These are phyloP conservation scores for Chaetomium fimeti DNA, from an alignment of 495 filamentous ascomycete genomes.

Conservation along the genomic window DNA sequence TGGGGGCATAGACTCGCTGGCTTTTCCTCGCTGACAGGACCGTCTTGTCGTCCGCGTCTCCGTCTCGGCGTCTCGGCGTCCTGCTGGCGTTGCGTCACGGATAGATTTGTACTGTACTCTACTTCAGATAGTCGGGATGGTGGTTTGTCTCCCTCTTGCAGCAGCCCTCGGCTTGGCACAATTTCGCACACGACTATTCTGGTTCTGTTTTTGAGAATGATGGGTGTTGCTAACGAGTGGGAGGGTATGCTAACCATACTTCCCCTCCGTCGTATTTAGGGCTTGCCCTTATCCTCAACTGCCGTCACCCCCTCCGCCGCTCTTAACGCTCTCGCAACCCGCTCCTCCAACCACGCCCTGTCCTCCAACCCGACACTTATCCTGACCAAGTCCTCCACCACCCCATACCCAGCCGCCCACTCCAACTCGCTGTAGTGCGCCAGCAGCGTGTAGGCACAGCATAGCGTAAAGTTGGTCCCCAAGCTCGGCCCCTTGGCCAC, in stretches of 20 bases:
- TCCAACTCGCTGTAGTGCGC: slow-evolving; percentile 32
- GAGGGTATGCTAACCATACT: no score
- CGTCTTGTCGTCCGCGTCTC: not conserved
- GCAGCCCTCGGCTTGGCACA: no score
- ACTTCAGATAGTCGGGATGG: slow-evolving; percentile 7
- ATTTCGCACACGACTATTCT: no score
- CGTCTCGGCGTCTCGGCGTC: not conserved
- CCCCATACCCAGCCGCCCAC: slow-evolving; percentile 31
- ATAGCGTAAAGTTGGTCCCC: slow-evolving; percentile 36
- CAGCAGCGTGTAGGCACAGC: slow-evolving; percentile 32
- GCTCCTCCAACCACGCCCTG: slow-evolving; percentile 24
- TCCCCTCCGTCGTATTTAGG: no score
- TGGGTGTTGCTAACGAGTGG: no score
- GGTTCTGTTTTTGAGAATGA: no score
- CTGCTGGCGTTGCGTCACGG: slow-evolving; percentile 5
- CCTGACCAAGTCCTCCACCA: slow-evolving; percentile 35
- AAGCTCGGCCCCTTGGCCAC: slow-evolving; percentile 35
- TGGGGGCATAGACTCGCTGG: slow-evolving; percentile 6
- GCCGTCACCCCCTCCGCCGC: slow-evolving; percentile 7
- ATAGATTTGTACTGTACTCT: slow-evolving; percentile 13
- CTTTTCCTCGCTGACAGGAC: not conserved
- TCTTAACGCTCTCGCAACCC: slow-evolving; percentile 24
- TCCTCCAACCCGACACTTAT: slow-evolving; percentile 36
- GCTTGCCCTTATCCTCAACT: not conserved
- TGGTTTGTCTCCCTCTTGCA: no score